Conservation (phyloP, 768 basidiomycete genomes). For the Macrolepiota dolichaula region DNA sequence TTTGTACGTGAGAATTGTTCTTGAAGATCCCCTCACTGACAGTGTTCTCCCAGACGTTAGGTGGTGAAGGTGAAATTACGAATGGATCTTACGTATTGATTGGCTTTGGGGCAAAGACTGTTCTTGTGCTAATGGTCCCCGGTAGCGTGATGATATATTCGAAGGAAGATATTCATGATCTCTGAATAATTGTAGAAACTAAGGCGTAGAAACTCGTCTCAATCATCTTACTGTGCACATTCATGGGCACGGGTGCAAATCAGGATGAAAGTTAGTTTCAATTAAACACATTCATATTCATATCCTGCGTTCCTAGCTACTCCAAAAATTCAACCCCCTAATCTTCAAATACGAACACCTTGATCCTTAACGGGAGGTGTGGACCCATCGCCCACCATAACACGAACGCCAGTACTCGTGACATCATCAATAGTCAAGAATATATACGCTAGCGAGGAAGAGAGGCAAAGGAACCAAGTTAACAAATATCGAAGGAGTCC, state of each 20-base stretch:
- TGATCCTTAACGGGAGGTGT: slow-evolving; percentile 35
- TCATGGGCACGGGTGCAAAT: no score
- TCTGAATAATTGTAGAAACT: no score
- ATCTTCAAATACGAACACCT: slow-evolving; percentile 15
- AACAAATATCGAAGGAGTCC: neutral
- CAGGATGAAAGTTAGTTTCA: no score
- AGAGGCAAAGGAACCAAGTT: no score
- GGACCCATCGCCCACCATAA: slow-evolving; percentile 35
- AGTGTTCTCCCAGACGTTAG: neutral
- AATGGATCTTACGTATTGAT: neutral
- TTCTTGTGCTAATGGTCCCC: neutral
- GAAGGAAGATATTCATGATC: no score
- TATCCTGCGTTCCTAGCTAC: no score
- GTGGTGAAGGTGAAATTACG: neutral
- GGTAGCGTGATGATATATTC: neutral
- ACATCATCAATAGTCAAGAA: slow-evolving; percentile 5
- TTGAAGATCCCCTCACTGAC: neutral
- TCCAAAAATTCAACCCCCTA: no score
- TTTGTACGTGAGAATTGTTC: neutral
- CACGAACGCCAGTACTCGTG: slow-evolving; percentile 33
- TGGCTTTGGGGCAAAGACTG: neutral
- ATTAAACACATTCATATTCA: no score
- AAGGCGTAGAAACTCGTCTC: no score
- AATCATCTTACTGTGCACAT: no score
- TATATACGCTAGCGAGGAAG: neutral